phyloP scores from a whole-genome alignment of 441 rosid genomes.

The Syzygium malaccense region DNA sequence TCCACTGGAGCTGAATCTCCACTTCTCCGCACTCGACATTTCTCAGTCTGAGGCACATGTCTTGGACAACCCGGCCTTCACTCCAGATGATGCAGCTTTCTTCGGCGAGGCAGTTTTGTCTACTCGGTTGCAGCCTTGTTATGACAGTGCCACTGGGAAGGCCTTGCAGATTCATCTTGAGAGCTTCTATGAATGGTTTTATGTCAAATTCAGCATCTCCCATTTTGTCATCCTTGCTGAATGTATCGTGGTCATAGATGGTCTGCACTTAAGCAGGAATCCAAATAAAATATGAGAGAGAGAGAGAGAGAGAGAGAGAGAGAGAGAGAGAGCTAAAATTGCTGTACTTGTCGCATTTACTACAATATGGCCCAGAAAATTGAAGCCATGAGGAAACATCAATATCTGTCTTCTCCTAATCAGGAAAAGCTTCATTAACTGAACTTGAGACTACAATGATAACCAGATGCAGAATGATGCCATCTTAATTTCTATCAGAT shows the following conservation, averaged over 20 bases:
- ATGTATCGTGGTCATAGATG: conserved; percentile 10
- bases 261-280: not conserved
- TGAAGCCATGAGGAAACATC: not conserved
- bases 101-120: conserved; percentile 5
- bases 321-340: not conserved
- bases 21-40: conserved; percentile 11
- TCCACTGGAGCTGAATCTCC: conserved; percentile 11
- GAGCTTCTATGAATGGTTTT: conserved; percentile 4
- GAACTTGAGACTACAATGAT: not conserved
- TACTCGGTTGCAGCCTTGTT: not conserved
- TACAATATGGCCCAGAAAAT: not conserved
- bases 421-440: not conserved
- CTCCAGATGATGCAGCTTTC: conserved; percentile 3
- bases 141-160: conserved; percentile 3
- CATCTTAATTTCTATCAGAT: not conserved
- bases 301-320: not conserved
- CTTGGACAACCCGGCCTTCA: not conserved
- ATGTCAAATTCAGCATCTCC: conserved; percentile 13
- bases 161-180: conserved; percentile 6
- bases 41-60: conserved; percentile 7
- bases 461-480: not conserved
- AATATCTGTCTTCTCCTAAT: not conserved
- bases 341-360: not conserved
- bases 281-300: not conserved
- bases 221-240: conserved; percentile 14